Percentiles rank a stretch among this genome's conserved stretches.
Conservation (phyloP, 208 protist genomes). For the Trypanosoma avium region DNA sequence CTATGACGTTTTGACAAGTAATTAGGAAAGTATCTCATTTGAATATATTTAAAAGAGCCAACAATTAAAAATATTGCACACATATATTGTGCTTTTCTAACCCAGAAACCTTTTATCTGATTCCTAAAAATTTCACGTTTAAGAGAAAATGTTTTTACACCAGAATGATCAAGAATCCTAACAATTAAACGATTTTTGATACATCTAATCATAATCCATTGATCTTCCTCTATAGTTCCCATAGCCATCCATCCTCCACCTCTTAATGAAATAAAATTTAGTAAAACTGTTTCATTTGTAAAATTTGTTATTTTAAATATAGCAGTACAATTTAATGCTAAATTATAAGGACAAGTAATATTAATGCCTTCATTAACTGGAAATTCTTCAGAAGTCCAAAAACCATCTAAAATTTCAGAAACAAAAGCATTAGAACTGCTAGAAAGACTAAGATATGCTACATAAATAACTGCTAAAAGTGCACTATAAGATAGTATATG, state of each 20-base stretch:
- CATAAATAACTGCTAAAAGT: constrained; percentile 9
- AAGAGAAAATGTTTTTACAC: constrained; percentile 1
- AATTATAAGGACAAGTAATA: constrained; percentile 9
- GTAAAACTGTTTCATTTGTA: constrained; percentile 1
- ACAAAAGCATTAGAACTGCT: constrained; percentile 6
- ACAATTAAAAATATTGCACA: constrained; percentile 48
- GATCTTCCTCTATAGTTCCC: not conserved
- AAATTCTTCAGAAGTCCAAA: constrained; percentile 11
- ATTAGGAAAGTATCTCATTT: constrained; percentile 14
- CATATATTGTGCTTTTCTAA: constrained; percentile 45
- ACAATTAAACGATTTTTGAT: constrained; percentile 5
- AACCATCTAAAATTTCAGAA: constrained; percentile 6
- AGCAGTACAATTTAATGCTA: not conserved
- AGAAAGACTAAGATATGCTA: constrained; percentile 26
- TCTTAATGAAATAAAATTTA: constrained; percentile 21
- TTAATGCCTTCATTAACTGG: constrained; percentile 4
- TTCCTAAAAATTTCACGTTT: not conserved
- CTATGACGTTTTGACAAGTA: not conserved
- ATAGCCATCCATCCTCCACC: constrained; percentile 4
- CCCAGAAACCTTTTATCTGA: constrained; percentile 3
- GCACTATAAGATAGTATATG: constrained; percentile 8
- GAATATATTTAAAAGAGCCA: constrained; percentile 48
- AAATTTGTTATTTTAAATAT: constrained; percentile 1
- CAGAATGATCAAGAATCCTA: not conserved
- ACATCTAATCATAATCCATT: constrained; percentile 18